phyloP scores from a whole-genome alignment of 306 rosid genomes.

The Quercus alba region DNA sequence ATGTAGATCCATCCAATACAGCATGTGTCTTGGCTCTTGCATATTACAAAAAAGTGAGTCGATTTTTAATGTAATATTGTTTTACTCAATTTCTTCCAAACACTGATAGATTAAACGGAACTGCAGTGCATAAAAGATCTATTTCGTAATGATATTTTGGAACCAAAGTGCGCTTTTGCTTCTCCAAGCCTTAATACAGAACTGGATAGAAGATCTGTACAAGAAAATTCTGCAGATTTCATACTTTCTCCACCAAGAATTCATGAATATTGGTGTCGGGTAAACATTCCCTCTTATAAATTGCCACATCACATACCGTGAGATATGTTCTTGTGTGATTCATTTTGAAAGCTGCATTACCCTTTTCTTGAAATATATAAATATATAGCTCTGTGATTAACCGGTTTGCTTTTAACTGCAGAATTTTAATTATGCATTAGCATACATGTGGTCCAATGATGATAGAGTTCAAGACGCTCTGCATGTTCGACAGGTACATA shows the following conservation, averaged over 20 bases:
- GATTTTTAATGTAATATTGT: neutral
- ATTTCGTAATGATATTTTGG: neutral
- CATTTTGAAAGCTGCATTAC: neutral
- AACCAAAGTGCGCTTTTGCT: slow-evolving; percentile 14
- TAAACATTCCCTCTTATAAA: neutral
- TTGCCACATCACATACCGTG: too few species aligned
- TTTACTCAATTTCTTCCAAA: neutral
- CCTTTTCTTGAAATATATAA: neutral
- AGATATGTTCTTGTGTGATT: neutral
- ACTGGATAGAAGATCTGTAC: neutral
- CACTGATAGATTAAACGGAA: neutral
- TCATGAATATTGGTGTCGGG: slow-evolving; percentile 19
- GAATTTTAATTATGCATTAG: slow-evolving; percentile 19
- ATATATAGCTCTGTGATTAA: neutral
- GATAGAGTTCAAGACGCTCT: slow-evolving; percentile 20
- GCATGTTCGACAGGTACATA: slow-evolving; percentile 17
- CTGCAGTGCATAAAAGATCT: slow-evolving; percentile 9
- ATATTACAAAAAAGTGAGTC: slow-evolving; percentile 5
- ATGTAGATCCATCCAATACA: slow-evolving; percentile 1
- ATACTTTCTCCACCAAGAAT: slow-evolving; percentile 14
- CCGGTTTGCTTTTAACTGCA: neutral
- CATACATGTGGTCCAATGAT: slow-evolving; percentile 24
- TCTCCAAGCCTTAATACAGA: neutral
- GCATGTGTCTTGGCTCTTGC: neutral
- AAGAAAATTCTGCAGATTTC: neutral